Conservation (phyloP, 1,139 yeast genomes). For the Candida neerlandica region DNA sequence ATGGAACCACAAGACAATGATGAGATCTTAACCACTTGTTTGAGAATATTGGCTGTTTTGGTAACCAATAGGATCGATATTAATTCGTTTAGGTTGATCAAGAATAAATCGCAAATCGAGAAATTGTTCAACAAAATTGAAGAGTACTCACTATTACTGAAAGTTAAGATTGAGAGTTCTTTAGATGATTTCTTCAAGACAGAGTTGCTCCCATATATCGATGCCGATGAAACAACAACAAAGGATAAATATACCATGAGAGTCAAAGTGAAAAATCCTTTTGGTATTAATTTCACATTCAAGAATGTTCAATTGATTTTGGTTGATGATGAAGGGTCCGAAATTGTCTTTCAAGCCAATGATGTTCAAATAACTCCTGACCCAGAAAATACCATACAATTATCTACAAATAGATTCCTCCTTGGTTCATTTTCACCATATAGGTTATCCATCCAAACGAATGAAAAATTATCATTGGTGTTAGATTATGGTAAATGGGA, state of each 20-base stretch:
- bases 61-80: conserved; percentile 26
- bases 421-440: conserved; percentile 29
- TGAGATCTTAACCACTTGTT: conserved; percentile 32
- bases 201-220: conserved; percentile 27
- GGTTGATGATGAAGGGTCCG: conserved; percentile 17
- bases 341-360: conserved; percentile 7
- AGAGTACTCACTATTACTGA: conserved; percentile 22
- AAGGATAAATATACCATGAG: conserved; percentile 28
- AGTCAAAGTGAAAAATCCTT: conserved; percentile 27
- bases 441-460: conserved; percentile 22
- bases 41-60: conserved; percentile 38
- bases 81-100: conserved; percentile 30
- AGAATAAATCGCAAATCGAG: conserved; percentile 23
- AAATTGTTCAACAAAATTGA: conserved; percentile 26
- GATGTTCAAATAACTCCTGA: conserved; percentile 15
- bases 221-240: conserved; percentile 21
- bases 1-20: conserved; percentile 26
- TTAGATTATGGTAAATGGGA: conserved; percentile 11
- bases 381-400: conserved; percentile 17
- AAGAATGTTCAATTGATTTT: conserved; percentile 24
- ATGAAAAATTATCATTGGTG: conserved; percentile 22
- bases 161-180: conserved; percentile 26
- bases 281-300: conserved; percentile 28
- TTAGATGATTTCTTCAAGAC: conserved; percentile 34
- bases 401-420: conserved; percentile 25